Conservation (phyloP, 306 rosid species). For the Fragaria iinumae region DNA sequence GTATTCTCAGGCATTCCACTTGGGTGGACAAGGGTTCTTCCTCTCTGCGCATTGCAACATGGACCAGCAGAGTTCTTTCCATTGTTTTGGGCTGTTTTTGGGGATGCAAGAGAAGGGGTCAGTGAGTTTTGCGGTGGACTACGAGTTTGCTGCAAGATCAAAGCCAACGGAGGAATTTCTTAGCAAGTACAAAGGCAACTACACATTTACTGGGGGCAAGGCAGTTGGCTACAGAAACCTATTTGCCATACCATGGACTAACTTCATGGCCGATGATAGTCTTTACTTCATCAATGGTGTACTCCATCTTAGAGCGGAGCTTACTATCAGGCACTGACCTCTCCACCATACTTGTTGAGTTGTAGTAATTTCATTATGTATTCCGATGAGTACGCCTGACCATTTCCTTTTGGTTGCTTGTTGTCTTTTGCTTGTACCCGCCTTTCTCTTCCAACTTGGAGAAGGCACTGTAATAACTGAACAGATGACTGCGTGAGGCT, state of each 20-base stretch:
- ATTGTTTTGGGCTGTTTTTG: conserved; percentile 87
- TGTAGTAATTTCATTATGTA: neutral
- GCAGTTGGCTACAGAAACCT: conserved; percentile 95
- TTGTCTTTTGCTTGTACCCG: conserved; percentile 13
- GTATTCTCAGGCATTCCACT: conserved; percentile 96
- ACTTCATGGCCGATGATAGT: conserved; percentile 84
- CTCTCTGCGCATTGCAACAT: conserved; percentile 98
- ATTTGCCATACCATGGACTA: conserved; percentile 79
- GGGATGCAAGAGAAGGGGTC: conserved; percentile 99
- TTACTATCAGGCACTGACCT: conserved; percentile 70
- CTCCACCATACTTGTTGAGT: neutral
- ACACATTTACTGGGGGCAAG: conserved; percentile 95
- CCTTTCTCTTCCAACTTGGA: conserved; percentile 5
- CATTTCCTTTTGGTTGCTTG: conserved; percentile 18
- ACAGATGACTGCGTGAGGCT: neutral
- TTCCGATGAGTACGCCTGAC: conserved; percentile 10
- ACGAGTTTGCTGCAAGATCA: conserved; percentile 89
- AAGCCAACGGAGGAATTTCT: conserved; percentile 75
- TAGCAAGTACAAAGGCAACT: conserved; percentile 95
- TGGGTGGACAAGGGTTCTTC: conserved; percentile 98
- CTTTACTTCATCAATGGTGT: conserved; percentile 83
- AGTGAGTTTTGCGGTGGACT: conserved; percentile 84
- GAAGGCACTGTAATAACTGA: conserved; percentile 25
- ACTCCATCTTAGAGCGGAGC: conserved; percentile 95
- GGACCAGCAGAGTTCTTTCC: conserved; percentile 96